A percentile compares a stretch with the other conserved stretches of the same genome.
These are phyloP conservation scores for Falciphora oryzae DNA, from an alignment of 2,329 filamentous ascomycete genomes.

Conservation along the genomic window DNA sequence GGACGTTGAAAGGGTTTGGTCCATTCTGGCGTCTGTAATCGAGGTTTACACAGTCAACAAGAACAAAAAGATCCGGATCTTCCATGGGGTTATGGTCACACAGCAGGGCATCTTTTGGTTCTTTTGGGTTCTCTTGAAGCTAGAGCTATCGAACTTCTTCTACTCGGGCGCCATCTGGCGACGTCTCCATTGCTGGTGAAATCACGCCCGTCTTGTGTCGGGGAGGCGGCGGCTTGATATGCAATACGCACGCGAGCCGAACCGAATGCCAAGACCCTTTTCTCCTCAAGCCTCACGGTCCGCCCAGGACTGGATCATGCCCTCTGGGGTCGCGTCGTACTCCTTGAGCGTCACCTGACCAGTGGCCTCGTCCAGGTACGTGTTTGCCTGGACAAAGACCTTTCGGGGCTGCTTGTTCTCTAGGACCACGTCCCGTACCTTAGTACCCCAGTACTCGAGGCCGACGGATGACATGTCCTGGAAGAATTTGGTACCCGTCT, in stretches of 20 bases:
- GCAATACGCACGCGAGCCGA: too few relatives aligned
- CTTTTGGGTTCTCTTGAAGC: background rate
- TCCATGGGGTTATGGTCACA: constrained; percentile 5
- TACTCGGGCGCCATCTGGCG: background rate
- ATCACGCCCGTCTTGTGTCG: too few relatives aligned
- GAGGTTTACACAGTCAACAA: constrained; percentile 54
- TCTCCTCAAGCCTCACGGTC: constrained; percentile 41
- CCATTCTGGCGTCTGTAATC: constrained; percentile 61
- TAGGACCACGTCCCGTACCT: constrained; percentile 70
- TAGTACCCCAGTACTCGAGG: constrained; percentile 74
- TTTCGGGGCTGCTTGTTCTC: constrained; percentile 77
- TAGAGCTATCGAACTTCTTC: background rate
- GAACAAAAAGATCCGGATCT: constrained; percentile 27
- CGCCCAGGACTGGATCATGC: constrained; percentile 78
- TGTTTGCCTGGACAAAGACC: constrained; percentile 94
- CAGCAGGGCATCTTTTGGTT: constrained; percentile 3
- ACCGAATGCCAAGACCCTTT: too few relatives aligned
- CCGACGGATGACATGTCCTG: constrained; percentile 78
- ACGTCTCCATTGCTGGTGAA: background rate
- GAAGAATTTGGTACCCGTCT: constrained; percentile 73
- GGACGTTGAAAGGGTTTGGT: constrained; percentile 59
- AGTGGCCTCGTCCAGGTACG: constrained; percentile 59
- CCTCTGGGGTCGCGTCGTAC: constrained; percentile 75
- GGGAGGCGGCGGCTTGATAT: too few relatives aligned
- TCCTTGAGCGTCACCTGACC: constrained; percentile 74